A percentile compares a stretch with the other conserved stretches of the same genome.
Evolutionary conservation across 2,329 filamentous ascomycete species (phyloP).

Genomic region (Sarocladium kiliense): DNA sequence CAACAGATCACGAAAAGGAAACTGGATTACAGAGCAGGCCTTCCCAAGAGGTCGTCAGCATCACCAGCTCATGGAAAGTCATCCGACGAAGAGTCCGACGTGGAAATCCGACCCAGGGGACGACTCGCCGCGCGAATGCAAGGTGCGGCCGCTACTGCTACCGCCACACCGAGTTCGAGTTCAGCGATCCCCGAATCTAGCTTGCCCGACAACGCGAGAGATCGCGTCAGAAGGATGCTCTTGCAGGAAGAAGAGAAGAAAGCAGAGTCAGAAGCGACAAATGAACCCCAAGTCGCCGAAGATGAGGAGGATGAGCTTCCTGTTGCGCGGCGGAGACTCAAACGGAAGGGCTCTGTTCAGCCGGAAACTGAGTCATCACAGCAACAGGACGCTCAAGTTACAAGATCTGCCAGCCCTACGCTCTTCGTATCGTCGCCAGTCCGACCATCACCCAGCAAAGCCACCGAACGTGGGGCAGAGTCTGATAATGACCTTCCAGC

Average conservation of each 20-base stretch:
- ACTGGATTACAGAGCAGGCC: conserved; percentile 5
- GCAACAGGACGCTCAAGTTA: neutral
- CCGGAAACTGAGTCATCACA: neutral
- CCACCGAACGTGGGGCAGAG: conserved; percentile 28
- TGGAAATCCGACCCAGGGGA: conserved; percentile 49
- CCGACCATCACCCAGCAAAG: conserved; percentile 26
- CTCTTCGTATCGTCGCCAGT: conserved; percentile 53
- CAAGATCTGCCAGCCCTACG: conserved; percentile 33
- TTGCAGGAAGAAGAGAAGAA: conserved; percentile 21
- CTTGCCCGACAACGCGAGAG: conserved; percentile 28
- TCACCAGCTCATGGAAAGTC: conserved; percentile 13
- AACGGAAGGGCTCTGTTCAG: conserved; percentile 22
- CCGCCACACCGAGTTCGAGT: conserved; percentile 10
- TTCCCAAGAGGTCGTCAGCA: conserved; percentile 3
- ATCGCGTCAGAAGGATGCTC: conserved; percentile 39
- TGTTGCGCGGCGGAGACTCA: conserved; percentile 34
- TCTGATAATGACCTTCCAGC: conserved; percentile 44
- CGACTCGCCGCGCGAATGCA: conserved; percentile 62
- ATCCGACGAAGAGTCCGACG: conserved; percentile 35
- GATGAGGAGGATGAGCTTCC: conserved; percentile 37
- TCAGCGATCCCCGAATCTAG: conserved; percentile 14
- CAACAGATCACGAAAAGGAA: conserved; percentile 13
- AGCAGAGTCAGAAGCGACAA: conserved; percentile 20
- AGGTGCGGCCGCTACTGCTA: conserved; percentile 21
- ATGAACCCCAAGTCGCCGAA: conserved; percentile 29